Conservation (phyloP, 1,284 basidiomycete species). For the Macrocybe sp. region DNA sequence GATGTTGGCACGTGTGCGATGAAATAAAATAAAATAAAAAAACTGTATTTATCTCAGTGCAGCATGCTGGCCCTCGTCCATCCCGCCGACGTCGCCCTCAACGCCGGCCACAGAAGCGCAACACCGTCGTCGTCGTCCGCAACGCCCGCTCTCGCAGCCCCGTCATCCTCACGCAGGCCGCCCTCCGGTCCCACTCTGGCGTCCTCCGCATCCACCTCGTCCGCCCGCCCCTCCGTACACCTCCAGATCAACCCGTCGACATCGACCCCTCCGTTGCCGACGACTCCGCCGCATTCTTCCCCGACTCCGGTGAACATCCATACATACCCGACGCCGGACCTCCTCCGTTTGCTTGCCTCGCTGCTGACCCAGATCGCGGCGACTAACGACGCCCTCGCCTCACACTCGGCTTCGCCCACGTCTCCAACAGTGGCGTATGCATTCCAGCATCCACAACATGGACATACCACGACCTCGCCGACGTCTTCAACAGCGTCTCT, state of each 20-base stretch:
- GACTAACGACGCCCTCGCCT: slow-evolving; percentile 71
- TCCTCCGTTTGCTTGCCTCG: slow-evolving; percentile 86
- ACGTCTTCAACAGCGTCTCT: slow-evolving; percentile 13
- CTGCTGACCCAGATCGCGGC: slow-evolving; percentile 90
- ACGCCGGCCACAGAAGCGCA: too few species aligned
- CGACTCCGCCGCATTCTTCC: slow-evolving; percentile 3
- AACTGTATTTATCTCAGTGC: too few species aligned
- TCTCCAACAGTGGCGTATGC: slow-evolving; percentile 4
- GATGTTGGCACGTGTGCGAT: too few species aligned
- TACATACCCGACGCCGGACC: slow-evolving; percentile 59
- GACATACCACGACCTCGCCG: background rate
- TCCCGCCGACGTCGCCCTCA: too few species aligned
- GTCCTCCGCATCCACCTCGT: too few species aligned
- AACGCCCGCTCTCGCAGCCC: too few species aligned
- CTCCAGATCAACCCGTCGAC: background rate
- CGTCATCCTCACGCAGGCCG: too few species aligned
- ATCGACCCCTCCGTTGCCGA: slow-evolving; percentile 1
- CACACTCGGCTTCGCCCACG: slow-evolving; percentile 17
- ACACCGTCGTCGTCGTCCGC: too few species aligned
- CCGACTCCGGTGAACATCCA: slow-evolving; percentile 50
- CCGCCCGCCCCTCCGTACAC: background rate
- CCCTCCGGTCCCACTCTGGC: too few species aligned
- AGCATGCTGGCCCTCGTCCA: too few species aligned
- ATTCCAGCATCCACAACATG: too few species aligned
- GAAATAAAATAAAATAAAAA: too few species aligned